Base-by-base conservation (phyloP, 2,329 filamentous ascomycete species). In the Epichloe scottii region DNA sequence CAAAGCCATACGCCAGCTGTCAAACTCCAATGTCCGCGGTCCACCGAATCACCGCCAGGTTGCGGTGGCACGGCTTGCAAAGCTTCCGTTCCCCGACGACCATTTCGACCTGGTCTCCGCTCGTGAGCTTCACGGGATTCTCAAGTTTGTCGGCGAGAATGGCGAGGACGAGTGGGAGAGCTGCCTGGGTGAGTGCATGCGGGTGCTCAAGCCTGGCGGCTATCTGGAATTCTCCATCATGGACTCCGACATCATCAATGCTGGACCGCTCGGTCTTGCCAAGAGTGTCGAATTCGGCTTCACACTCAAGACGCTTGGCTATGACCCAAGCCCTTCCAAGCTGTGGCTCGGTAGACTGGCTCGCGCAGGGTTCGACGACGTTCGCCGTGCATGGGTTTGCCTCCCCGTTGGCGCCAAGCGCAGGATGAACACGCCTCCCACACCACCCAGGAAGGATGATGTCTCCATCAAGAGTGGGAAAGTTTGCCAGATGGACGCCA, bases 91-190 rank as follows among this genome's bases (percentile, higher is more conserved):
- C 69, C 79, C 82, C 7, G 81, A 88, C 61, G 81, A 83, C 57
- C 83, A 90, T 64, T 98, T 98, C 61, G 91, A 97, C 62, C 81
- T 96, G 56, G 81, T 98, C 61, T 95, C 88, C 3, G 89, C 90
- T 1, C 85, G 91, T 37, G 87, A 90, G 52, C 77, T 98, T 46
- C 87, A 95, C 68, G 81, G 84, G 49, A 77, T 94, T 39, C 80
- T 98, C 60, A 93, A 91, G 67, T 81, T 84, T 39, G 74, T 77
- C 30, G 77, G 75, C 33, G 78, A 83, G 60, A 79, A 85, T 57
- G 77, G 78, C 40, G 73, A 81, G 53, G 89, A 97, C 62, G 91
- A 97, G 69, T 96, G 90, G 77, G 87, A 94, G 63, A 76, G 83
- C 46, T 93, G 88, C 54, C 75, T 97, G 8, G 74, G 74, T 49